Base-by-base conservation (phyloP, 2,329 filamentous ascomycete genomes). In the Fusarium virguliforme region DNA sequence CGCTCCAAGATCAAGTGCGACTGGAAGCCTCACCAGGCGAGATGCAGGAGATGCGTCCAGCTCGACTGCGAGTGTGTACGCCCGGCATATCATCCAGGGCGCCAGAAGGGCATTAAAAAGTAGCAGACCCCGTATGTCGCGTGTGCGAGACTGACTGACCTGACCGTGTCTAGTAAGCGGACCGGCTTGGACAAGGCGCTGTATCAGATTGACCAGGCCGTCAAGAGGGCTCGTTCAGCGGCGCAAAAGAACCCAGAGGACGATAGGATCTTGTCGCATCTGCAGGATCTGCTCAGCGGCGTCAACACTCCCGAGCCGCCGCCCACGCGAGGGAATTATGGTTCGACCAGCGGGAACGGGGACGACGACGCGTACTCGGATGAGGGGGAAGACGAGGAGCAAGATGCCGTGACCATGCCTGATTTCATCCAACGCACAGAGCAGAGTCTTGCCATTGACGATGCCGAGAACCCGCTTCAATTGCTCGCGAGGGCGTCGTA, bases 101-200 rank as follows among this genome's bases (percentile, higher is more conserved):
- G 92, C 55, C 91, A 92, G 76, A 93, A 93, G 76, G 92, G 91
- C 24, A 91, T 93, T 66, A 94, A 93, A 79, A 94, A 94, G 91
- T 91, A 80, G 84, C 72, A 13, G 34, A 40, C 4, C 7, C 0
- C 8, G 7, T 51, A 2, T 32, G 51, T 28, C 3, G 13, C 6
- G n/a, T n/a, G 41, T 9, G 4, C 13, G n/a, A 9, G 34, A 54
- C 66, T 71, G 62, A 12, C 43, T 18, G 24, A 69, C 64, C 26
- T 63, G 37, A 12, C 43, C 22, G 24, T 48, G 34, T 58, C 32
- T 68, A 93, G 91, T 79, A 94, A 94, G 79, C 88, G 92, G 41
- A 91, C 90, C 15, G 92, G 92, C 1, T 81, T 94, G 32, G 91
- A 93, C 68, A 94, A 93, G 80, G 91, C 91, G 4, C 86, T 94